These are phyloP conservation scores for Ascocoryne sarcoides DNA, from an alignment of 2,329 filamentous ascomycete species.

Conservation along the genomic window DNA sequence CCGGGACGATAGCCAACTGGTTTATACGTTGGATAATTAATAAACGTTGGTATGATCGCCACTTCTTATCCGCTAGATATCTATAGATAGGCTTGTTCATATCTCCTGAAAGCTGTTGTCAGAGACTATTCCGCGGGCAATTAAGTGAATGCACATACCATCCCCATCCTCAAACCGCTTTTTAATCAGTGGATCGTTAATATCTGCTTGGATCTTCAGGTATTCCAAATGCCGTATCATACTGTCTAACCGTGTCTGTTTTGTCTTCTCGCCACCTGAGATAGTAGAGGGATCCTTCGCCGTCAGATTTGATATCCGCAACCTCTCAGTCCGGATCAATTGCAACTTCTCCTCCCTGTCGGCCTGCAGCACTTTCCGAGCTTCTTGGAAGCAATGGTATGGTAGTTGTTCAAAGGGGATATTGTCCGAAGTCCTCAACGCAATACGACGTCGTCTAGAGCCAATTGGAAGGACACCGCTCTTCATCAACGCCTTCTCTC, in stretches of 20 bases:
- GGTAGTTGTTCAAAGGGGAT: constrained; percentile 83
- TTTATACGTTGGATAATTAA: constrained; percentile 77
- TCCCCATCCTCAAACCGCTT: constrained; percentile 85
- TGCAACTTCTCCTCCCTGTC: constrained; percentile 76
- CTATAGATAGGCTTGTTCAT: constrained; percentile 97
- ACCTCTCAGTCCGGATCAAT: constrained; percentile 58
- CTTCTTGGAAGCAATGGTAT: constrained; percentile 97
- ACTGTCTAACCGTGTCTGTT: constrained; percentile 57
- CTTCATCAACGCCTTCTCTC: constrained; percentile 61
- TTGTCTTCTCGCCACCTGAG: constrained; percentile 53
- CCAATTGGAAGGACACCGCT: constrained; percentile 66
- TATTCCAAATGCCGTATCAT: constrained; percentile 66
- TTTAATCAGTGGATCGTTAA: constrained; percentile 92
- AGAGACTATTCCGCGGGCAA: background rate
- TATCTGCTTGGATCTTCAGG: constrained; percentile 83
- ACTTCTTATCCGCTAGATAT: constrained; percentile 77
- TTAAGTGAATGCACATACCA: constrained; percentile 47
- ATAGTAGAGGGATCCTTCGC: constrained; percentile 47
- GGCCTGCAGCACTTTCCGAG: constrained; percentile 68
- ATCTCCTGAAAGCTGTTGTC: constrained; percentile 51
- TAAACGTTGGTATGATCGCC: constrained; percentile 73
- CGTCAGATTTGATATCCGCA: constrained; percentile 60
- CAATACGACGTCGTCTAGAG: constrained; percentile 73
- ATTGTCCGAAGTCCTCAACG: constrained; percentile 55
- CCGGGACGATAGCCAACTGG: constrained; percentile 81